A percentile compares a stretch with the other conserved stretches of the same genome.
phyloP scores from a whole-genome alignment of 2,329 filamentous ascomycete genomes.

The Lachnellula hyalina region DNA sequence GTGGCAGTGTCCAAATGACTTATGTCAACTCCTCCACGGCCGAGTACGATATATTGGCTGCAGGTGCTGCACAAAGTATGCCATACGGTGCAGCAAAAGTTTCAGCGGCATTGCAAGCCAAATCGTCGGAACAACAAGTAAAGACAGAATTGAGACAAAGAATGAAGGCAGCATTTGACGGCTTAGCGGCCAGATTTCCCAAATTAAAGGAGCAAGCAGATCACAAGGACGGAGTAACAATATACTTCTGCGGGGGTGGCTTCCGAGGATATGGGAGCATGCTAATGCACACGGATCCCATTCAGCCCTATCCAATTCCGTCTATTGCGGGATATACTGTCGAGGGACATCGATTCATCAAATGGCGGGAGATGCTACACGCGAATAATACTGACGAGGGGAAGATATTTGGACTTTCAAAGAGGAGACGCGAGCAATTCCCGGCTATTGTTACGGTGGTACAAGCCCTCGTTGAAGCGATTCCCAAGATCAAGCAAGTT shows the following conservation, averaged over 20 bases:
- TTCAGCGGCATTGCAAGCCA: conserved; percentile 42
- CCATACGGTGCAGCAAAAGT: conserved; percentile 58
- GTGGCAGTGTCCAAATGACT: conserved; percentile 62
- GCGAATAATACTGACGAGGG: conserved; percentile 45
- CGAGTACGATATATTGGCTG: conserved; percentile 49
- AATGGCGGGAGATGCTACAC: conserved; percentile 46
- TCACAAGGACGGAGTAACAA: conserved; percentile 48
- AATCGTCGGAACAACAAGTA: conserved; percentile 39
- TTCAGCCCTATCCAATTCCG: conserved; percentile 76
- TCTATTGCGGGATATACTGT: conserved; percentile 76
- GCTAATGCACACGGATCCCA: conserved; percentile 70
- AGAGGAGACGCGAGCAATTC: conserved; percentile 72
- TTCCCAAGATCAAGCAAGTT: conserved; percentile 67
- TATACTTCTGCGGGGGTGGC: conserved; percentile 86
- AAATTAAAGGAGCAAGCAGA: conserved; percentile 43
- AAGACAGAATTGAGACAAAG: conserved; percentile 43
- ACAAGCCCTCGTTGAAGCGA: conserved; percentile 62
- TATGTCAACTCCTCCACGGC: conserved; percentile 47
- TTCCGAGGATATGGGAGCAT: conserved; percentile 90
- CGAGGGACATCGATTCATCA: conserved; percentile 52
- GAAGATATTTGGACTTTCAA: conserved; percentile 73
- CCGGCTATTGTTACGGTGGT: conserved; percentile 78
- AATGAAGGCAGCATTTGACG: conserved; percentile 55
- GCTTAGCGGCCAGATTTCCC: conserved; percentile 45
- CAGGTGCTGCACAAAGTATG: conserved; percentile 50